A percentile compares a stretch with the other conserved stretches of the same genome.
Conservation (phyloP, 768 basidiomycete genomes). For the Lentinus tigrinus region DNA sequence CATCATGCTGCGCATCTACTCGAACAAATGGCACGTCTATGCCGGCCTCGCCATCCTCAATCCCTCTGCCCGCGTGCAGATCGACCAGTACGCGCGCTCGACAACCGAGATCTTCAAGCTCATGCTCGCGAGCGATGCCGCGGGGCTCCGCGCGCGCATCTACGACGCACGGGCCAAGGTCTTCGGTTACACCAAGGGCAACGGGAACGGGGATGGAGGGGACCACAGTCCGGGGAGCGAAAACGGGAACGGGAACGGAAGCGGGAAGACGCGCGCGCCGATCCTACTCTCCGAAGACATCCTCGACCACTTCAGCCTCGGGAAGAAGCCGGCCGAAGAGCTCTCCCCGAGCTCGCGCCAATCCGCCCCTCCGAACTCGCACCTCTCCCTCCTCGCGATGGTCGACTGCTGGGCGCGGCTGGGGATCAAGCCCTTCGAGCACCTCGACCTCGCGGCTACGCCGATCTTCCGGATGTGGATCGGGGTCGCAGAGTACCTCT, state of each 20-base stretch:
- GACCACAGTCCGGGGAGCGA: constrained; percentile 18
- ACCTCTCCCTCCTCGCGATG: constrained; percentile 94
- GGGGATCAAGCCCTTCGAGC: constrained; percentile 82
- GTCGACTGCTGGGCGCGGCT: constrained; percentile 96
- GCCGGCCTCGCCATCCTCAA: constrained; percentile 98
- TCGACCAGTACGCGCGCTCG: constrained; percentile 86
- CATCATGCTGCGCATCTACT: constrained; percentile 92
- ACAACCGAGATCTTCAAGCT: constrained; percentile 92
- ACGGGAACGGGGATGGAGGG: constrained; percentile 12
- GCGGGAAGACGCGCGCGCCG: constrained; percentile 40
- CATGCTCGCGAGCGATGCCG: constrained; percentile 68
- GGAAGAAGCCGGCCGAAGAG: constrained; percentile 32
- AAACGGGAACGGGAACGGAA: not conserved
- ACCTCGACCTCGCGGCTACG: constrained; percentile 91
- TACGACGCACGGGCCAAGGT: constrained; percentile 74
- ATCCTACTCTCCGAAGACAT: constrained; percentile 84
- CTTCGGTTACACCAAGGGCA: constrained; percentile 47
- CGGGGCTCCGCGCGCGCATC: constrained; percentile 65
- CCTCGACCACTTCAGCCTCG: constrained; percentile 88
- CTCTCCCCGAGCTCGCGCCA: constrained; percentile 6
- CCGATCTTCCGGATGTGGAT: constrained; percentile 97
- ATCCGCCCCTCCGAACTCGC: constrained; percentile 65
- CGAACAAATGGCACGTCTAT: constrained; percentile 98
- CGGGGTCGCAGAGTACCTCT: constrained; percentile 94
- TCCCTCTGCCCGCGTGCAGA: constrained; percentile 83